A percentile compares a stretch with the other conserved stretches of the same genome.
Evolutionary conservation across 495 filamentous ascomycete genomes (phyloP).

Genomic region (Penicillium verhagenii): DNA sequence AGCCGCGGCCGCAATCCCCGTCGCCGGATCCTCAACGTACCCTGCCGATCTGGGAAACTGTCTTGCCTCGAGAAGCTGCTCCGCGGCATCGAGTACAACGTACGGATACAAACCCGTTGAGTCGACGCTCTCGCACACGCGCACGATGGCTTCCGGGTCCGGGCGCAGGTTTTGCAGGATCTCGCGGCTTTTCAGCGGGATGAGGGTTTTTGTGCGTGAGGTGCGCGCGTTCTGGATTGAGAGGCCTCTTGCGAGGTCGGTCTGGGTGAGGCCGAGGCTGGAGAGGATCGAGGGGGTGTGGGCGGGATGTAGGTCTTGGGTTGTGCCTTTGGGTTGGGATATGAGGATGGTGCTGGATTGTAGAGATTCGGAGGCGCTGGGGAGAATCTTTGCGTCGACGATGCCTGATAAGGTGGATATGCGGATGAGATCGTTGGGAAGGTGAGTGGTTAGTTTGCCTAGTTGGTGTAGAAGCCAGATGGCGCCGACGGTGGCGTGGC

Average conservation of each 20-base stretch:
- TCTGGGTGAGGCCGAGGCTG: background rate
- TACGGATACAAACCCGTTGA: conserved; percentile 15
- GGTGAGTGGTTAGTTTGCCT: background rate
- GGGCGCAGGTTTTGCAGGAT: background rate
- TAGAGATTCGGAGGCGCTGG: background rate
- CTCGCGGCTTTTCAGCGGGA: conserved; percentile 6
- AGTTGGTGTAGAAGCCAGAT: conserved; percentile 12
- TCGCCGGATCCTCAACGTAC: conserved; percentile 12
- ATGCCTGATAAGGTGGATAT: conserved; percentile 12
- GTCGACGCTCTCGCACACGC: conserved; percentile 5
- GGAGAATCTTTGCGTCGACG: conserved; percentile 1
- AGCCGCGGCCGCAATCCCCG: conserved; percentile 12
- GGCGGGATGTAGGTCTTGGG: background rate
- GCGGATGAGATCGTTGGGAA: background rate
- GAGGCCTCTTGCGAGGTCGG: background rate
- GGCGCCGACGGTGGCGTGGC: conserved; percentile 12
- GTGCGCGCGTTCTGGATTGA: conserved; percentile 6
- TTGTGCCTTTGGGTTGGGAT: background rate
- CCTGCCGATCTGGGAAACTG: conserved; percentile 9
- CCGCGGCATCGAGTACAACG: background rate
- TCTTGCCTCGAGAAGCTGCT: conserved; percentile 8
- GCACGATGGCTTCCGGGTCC: background rate
- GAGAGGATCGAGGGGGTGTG: background rate
- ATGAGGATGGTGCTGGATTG: background rate
- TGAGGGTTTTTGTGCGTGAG: conserved; percentile 6